Conservation (phyloP, 306 rosid genomes). For the Vachellia pachyceras region DNA sequence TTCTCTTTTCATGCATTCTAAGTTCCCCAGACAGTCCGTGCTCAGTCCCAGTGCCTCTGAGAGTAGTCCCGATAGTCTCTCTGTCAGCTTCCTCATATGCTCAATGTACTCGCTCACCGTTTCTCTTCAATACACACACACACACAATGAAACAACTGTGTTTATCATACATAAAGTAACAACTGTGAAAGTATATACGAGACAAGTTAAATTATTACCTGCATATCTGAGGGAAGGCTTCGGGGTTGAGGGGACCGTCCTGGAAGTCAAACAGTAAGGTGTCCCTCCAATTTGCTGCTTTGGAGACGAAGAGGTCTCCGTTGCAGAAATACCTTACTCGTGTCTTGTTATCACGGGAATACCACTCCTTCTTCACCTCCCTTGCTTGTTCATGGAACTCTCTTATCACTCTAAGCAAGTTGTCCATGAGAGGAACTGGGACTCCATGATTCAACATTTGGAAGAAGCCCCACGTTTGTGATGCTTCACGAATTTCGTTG, state of each 20-base stretch:
- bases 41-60: slow-evolving; percentile 73
- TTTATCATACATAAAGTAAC: too few relatives aligned
- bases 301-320: slow-evolving; percentile 66
- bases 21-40: slow-evolving; percentile 52
- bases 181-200: background rate
- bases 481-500: slow-evolving; percentile 53
- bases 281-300: slow-evolving; percentile 85
- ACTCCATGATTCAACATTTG: slow-evolving; percentile 81
- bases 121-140: slow-evolving; percentile 43
- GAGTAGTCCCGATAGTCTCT: slow-evolving; percentile 55
- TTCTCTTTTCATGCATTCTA: slow-evolving; percentile 72
- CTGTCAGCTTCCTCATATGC: slow-evolving; percentile 52
- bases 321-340: slow-evolving; percentile 68
- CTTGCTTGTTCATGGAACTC: slow-evolving; percentile 70
- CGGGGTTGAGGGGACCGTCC: slow-evolving; percentile 62
- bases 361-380: slow-evolving; percentile 74
- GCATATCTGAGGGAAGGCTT: slow-evolving; percentile 59
- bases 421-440: slow-evolving; percentile 57
- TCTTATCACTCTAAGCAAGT: slow-evolving; percentile 46
- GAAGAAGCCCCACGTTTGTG: slow-evolving; percentile 78
- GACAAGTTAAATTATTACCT: slow-evolving; percentile 45
- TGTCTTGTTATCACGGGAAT: slow-evolving; percentile 61
- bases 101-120: slow-evolving; percentile 61
- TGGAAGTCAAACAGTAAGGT: slow-evolving; percentile 68
- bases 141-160: too few relatives aligned